Base-by-base conservation (phyloP, 2,329 filamentous ascomycete genomes). In the Coleophoma crateriformis region DNA sequence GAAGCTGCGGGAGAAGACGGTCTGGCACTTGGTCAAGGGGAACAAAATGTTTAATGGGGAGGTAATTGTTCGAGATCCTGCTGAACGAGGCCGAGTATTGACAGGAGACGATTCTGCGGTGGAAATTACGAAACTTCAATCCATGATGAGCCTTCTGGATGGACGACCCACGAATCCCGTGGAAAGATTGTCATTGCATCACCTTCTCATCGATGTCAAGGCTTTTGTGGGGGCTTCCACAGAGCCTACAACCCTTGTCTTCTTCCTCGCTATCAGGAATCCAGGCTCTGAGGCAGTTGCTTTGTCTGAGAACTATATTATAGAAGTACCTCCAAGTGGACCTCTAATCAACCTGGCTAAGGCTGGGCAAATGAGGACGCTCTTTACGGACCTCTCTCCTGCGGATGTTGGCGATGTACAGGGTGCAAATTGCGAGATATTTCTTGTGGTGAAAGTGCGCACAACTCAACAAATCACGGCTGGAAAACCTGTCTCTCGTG, bases 1-100 rank as follows among this genome's bases (percentile, higher is more conserved):
- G n/a, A 74, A 72, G 35, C 73, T 97, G 52, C 85, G 94, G 52
- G 89, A 96, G 65, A 86, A 87, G 66, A 95, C 90, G 0, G 90
- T 99, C 1, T 99, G 95, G 94, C 90, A 96, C 61, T 74, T 99
- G 45, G 92, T 97, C 3, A 83, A 80, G 40, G 92, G 92, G 41
- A 99, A 99, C 71, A 97, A 96, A 70, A 80, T 97, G 61, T 86
- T 96, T 48, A 90, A 85, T 53, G 90, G 90, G 46, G 91, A 97
- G 64, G 87, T 99, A 44, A 96, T 99, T 65, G 94, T 99, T 51
- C 84, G 94, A 32, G 94, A 95, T 67, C 90, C 94, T 2, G 79
- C 78, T 17, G 84, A 91, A 64, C 81, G 87, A 32, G 94, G 94
- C 8, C 83, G 91, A 42, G 84, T 97, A 27, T 70, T 99, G 60